Evolutionary conservation across 805 yeast species (phyloP), one percentile per base, ranked within the genome.

Genomic region (Alloascoidea hylecoeti): DNA sequence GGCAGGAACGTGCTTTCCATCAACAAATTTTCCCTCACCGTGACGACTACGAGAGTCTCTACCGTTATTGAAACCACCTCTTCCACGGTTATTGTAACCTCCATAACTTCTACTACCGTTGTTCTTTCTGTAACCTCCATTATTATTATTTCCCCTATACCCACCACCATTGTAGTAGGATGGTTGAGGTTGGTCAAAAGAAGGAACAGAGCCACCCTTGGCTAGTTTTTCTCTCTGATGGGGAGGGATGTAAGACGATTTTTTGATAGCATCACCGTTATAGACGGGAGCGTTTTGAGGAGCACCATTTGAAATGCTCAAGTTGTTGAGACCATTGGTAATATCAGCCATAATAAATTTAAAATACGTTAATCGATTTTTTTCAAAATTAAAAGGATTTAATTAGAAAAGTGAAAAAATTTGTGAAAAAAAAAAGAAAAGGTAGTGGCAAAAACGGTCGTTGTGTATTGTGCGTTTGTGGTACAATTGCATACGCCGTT

Each of bases 1-100:
- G 43, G 94, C 84, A 42, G 94, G 94, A 46, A 75, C 67, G 57
- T 89, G 97, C 54, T 73, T 74, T 49, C 96, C 97, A 54, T 86
- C 80, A 39, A 67, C 78, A 72, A 85, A 92, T 46, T 69, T 68
- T 49, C 98, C 98, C 47, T 73, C 79, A 46, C 78, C 79, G 28
- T 64, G 61, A 46, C 64, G 58, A 35, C 57, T 54, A 35, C 49
- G 55, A 44, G 49, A 42, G 18, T 52, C 49, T 34, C 48, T 41
- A 37, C 36, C 36, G 37, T 61, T 58, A 44, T 63, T 52, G 46
- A 55, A 48, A 44, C 56, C 51, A 46, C 62, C 50, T 35, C 47
- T 38, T 28, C 56, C 51, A 32, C 50, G 42, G n/a, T n/a, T 49
- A 30, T 48, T 50, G 36, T 49, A 45, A 32, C 52, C 51, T 43